A percentile compares a stretch with the other conserved stretches of the same genome.
These are phyloP conservation scores for Syncephalastrum sp. DNA, from an alignment of 371 early-diverging fungal genomes.

Conservation along the genomic window DNA sequence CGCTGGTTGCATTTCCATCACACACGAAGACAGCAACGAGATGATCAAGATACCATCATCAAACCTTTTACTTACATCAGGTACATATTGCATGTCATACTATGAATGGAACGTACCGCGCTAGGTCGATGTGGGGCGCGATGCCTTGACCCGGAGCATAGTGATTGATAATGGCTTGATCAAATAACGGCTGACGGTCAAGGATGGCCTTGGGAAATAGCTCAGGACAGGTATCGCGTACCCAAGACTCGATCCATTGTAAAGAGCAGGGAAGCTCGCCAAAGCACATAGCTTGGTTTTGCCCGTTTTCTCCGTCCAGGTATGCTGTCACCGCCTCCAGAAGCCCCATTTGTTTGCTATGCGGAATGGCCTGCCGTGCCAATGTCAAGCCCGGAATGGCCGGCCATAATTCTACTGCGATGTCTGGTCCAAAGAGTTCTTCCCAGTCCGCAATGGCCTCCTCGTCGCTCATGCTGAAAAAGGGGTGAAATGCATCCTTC, in stretches of 20 bases:
- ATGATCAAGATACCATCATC: slow-evolving; percentile 46
- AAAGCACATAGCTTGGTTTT: slow-evolving; percentile 47
- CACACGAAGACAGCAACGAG: slow-evolving; percentile 45
- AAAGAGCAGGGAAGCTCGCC: slow-evolving; percentile 31
- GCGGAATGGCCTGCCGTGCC: slow-evolving; percentile 25
- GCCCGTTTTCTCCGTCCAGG: slow-evolving; percentile 15
- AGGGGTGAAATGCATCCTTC: no score
- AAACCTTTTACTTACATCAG: slow-evolving; percentile 23
- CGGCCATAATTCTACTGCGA: slow-evolving; percentile 3
- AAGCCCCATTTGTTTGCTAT: slow-evolving; percentile 35
- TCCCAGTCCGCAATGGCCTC: slow-evolving; percentile 23
- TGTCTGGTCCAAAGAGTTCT: slow-evolving; percentile 42
- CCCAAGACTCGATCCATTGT: slow-evolving; percentile 16
- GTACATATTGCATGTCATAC: not conserved
- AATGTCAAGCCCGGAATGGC: slow-evolving; percentile 32
- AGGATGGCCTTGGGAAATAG: slow-evolving; percentile 24
- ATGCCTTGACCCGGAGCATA: slow-evolving; percentile 45
- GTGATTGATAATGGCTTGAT: slow-evolving; percentile 46
- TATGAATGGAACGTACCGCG: slow-evolving; percentile 18
- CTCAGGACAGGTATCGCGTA: slow-evolving; percentile 10
- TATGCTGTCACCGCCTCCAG: slow-evolving; percentile 28
- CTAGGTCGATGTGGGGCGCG: slow-evolving; percentile 42
- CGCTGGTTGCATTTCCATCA: slow-evolving; percentile 40
- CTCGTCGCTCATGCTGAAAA: no score
- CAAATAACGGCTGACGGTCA: slow-evolving; percentile 35